A percentile compares a stretch with the other conserved stretches of the same genome.
Conservation (phyloP, 768 basidiomycete species). For the Agrocybe praecox region DNA sequence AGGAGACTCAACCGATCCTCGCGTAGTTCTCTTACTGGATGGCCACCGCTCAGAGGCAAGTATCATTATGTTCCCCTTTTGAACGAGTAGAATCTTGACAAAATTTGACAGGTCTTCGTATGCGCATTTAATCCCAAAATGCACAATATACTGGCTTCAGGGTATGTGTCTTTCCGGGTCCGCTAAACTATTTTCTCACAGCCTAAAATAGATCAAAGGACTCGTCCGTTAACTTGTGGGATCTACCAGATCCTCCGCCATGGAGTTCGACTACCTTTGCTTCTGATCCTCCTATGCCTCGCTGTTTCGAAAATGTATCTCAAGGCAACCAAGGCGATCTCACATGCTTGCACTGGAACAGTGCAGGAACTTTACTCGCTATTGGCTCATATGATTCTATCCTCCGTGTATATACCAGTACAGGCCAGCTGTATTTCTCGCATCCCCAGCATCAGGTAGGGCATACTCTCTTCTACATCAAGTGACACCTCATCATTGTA, state of each 20-base stretch:
- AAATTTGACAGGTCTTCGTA: constrained; percentile 66
- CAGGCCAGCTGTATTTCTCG: constrained; percentile 65
- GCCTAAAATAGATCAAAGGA: constrained; percentile 67
- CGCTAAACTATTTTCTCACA: constrained; percentile 7
- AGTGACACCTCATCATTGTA: constrained; percentile 22
- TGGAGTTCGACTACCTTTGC: constrained; percentile 29
- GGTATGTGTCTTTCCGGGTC: constrained; percentile 44
- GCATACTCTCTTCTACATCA: not conserved
- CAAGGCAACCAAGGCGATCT: constrained; percentile 58
- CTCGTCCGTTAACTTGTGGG: constrained; percentile 74
- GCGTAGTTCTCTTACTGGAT: constrained; percentile 46
- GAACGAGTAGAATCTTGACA: not conserved
- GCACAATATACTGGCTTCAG: constrained; percentile 65
- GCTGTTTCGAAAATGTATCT: constrained; percentile 52
- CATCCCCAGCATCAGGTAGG: constrained; percentile 64
- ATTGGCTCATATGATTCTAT: constrained; percentile 78
- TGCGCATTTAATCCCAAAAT: constrained; percentile 77
- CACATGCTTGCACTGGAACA: constrained; percentile 79
- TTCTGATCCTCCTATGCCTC: constrained; percentile 34
- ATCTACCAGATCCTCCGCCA: constrained; percentile 48
- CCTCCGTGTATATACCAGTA: constrained; percentile 65
- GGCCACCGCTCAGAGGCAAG: constrained; percentile 67
- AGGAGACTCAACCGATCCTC: constrained; percentile 41
- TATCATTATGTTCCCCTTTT: not conserved
- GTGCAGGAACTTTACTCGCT: constrained; percentile 72